Conservation (phyloP, 2,329 filamentous ascomycete species). For the Grosmannia huntii region DNA sequence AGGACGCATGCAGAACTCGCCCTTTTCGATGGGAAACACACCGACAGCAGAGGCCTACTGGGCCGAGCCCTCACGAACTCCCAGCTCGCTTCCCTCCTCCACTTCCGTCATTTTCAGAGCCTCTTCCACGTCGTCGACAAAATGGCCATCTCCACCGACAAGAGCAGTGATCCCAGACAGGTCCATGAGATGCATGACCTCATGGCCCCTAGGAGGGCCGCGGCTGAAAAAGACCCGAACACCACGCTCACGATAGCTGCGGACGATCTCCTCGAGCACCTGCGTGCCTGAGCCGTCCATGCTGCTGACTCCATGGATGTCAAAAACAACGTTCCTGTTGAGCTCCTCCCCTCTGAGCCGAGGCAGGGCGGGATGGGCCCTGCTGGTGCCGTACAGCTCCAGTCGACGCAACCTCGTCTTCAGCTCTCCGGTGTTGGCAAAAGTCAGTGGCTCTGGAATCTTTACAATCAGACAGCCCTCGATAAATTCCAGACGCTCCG, state of each 20-base stretch:
- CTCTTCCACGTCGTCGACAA: slow-evolving; percentile 73
- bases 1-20: not conserved
- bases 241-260: slow-evolving; percentile 61
- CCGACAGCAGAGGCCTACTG: not conserved
- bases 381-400: slow-evolving; percentile 78
- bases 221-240: slow-evolving; percentile 66
- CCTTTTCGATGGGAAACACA: not conserved
- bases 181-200: slow-evolving; percentile 61
- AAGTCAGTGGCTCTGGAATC: slow-evolving; percentile 91
- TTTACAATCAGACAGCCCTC: slow-evolving; percentile 93
- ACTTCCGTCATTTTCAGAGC: slow-evolving; percentile 71
- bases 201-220: slow-evolving; percentile 32
- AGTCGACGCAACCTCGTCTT: slow-evolving; percentile 72
- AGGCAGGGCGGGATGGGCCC: slow-evolving; percentile 78
- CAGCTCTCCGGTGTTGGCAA: slow-evolving; percentile 89
- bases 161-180: slow-evolving; percentile 74
- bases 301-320: slow-evolving; percentile 92
- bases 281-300: slow-evolving; percentile 90
- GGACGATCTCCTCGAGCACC: slow-evolving; percentile 81
- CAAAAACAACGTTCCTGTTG: slow-evolving; percentile 89
- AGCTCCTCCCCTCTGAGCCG: slow-evolving; percentile 63
- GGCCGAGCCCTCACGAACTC: not conserved
- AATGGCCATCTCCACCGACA: slow-evolving; percentile 65
- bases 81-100: slow-evolving; percentile 31
- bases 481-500: slow-evolving; percentile 69